These are phyloP conservation scores for Metschnikowia sp. DNA, from an alignment of 805 yeast genomes.

Conservation along the genomic window DNA sequence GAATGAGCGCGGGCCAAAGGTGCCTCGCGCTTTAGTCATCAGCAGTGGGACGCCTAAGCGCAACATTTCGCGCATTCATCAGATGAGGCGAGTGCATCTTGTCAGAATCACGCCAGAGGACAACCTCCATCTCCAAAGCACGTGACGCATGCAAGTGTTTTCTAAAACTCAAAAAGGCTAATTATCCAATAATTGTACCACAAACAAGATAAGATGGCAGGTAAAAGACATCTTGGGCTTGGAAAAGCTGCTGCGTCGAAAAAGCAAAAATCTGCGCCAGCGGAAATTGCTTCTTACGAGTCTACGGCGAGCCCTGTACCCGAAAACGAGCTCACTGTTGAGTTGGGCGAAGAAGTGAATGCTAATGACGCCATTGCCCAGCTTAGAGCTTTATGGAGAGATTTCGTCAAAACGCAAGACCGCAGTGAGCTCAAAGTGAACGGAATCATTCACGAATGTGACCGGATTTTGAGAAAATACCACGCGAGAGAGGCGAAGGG, in stretches of 20 bases:
- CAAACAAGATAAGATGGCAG: slow-evolving; percentile 13
- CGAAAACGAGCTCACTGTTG: slow-evolving; percentile 46
- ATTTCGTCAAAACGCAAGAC: slow-evolving; percentile 53
- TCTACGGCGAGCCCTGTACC: slow-evolving; percentile 8
- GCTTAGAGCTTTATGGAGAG: slow-evolving; percentile 66
- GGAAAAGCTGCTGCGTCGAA: slow-evolving; percentile 32
- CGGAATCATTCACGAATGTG: slow-evolving; percentile 92
- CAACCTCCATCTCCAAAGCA: slow-evolving; percentile 1
- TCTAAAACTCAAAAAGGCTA: background rate
- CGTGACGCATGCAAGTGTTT: slow-evolving; percentile 2
- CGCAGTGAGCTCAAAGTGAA: slow-evolving; percentile 66
- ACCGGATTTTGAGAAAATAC: slow-evolving; percentile 59
- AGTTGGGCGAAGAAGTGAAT: slow-evolving; percentile 64
- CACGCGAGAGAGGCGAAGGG: slow-evolving; percentile 8
- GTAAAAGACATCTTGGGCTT: slow-evolving; percentile 38
- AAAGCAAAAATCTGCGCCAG: slow-evolving; percentile 18
- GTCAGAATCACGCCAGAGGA: background rate
- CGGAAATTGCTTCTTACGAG: background rate
- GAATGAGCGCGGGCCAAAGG: too few relatives aligned
- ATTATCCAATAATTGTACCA: background rate
- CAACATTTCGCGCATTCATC: background rate
- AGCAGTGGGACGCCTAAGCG: too few relatives aligned
- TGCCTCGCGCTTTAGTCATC: too few relatives aligned
- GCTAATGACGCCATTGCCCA: slow-evolving; percentile 80
- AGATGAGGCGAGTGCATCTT: background rate